phyloP scores from a whole-genome alignment of 805 yeast genomes.

The Lachancea sp. region DNA sequence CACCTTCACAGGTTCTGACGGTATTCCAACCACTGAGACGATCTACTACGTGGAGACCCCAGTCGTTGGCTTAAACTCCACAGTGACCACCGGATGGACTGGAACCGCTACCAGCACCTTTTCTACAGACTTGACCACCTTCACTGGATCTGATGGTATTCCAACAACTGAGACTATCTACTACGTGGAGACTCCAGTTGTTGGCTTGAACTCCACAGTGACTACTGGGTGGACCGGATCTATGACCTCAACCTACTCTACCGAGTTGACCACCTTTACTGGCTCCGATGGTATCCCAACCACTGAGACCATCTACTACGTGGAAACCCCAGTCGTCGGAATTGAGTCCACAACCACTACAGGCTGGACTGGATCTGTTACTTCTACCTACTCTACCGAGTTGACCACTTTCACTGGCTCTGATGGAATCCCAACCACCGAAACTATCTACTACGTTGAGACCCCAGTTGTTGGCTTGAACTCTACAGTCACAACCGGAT shows the following conservation, averaged over 20 bases:
- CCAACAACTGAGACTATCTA: no score
- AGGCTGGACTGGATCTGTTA: constrained; percentile 8
- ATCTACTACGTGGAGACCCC: no score
- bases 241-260: constrained; percentile 5
- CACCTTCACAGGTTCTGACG: no score
- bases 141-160: no score
- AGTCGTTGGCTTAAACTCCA: no score
- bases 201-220: no score
- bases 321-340: constrained; percentile 6
- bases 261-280: constrained; percentile 1
- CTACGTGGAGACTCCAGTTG: no score
- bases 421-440: constrained; percentile 3
- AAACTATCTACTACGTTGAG: constrained; percentile 3
- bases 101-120: no score
- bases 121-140: no score
- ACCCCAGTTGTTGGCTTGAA: constrained; percentile 1
- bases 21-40: no score
- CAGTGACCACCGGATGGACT: no score
- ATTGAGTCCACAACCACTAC: background rate
- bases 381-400: constrained; percentile 7
- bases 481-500: background rate
- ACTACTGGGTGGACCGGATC: no score
- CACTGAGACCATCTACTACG: background rate
- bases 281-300: constrained; percentile 2
- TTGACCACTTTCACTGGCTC: constrained; percentile 1